Evolutionary conservation across 352 stramenopile species (phyloP), one percentile per base, ranked within the genome.

Genomic region (Phytophthora pseudosyringae): DNA sequence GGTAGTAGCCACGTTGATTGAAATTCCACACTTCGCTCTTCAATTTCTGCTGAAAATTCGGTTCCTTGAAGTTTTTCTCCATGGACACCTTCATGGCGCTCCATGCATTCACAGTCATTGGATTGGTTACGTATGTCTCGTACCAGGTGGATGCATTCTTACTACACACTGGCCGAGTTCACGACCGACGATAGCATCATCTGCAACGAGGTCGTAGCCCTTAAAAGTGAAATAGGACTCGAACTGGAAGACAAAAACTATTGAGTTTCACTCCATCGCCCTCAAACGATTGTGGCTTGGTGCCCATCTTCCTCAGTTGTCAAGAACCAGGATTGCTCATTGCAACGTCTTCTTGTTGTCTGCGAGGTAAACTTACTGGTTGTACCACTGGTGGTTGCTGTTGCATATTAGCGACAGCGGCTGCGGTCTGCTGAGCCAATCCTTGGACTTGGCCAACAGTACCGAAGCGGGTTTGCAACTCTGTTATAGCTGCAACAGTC

Each of bases 231-330:
- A 66, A 15, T 59, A 66, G 2, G 58, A 43, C 33, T 53, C 58
- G 21, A 66, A 66, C 33, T 55, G 58, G 26, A 66, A 53, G 13
- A 66, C n/a, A 1, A 29, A 59, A 59, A 9, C 35, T 58, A 6
- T 58, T 58, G 5, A 58, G 29, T 28, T 59, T 53, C 41, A 49
- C 40, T 13, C 48, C 49, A 36, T 54, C 48, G 5, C 58, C 58
- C 15, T 53, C 58, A 41, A 66, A 59, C 4, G n/a, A 47, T 25
- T 32, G 58, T 28, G 48, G 58, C n/a, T 65, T 65, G 9, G 38
- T 58, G 1, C 58, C 57, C 47, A 65, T 65, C 13, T 58, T 65
- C 7, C 55, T 21, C 9, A 63, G 26, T 7, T 54, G 43, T 33
- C 44, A 44, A 32, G 18, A 29, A 25, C 39, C 36, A 13, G 40